These are phyloP conservation scores for Capsella bursapastoris DNA, from an alignment of 345 rosid species.

Conservation along the genomic window DNA sequence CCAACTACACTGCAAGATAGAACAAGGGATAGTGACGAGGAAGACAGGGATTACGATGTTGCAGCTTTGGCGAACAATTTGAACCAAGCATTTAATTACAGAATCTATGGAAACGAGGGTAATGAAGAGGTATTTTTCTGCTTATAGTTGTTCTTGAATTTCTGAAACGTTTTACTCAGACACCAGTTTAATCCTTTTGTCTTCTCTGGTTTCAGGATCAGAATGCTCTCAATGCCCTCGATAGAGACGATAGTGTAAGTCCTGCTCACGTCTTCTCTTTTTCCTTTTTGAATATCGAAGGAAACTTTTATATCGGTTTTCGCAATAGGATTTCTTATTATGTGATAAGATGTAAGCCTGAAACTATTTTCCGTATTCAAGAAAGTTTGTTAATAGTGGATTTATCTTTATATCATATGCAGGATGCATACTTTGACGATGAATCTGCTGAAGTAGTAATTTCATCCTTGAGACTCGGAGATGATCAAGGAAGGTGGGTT, in stretches of 20 bases:
- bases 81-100: conserved; percentile 89
- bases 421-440: conserved; percentile 95
- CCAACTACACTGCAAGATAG: conserved; percentile 94
- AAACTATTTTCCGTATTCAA: conserved; percentile 3
- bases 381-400: conserved; percentile 11
- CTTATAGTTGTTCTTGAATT: not conserved
- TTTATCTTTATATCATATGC: conserved; percentile 35
- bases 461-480: conserved; percentile 94
- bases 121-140: conserved; percentile 68
- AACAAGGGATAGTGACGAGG: conserved; percentile 91
- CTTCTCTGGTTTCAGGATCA: conserved; percentile 59
- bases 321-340: conserved; percentile 14
- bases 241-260: conserved; percentile 81
- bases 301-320: not conserved
- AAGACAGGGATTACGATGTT: conserved; percentile 92
- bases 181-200: conserved; percentile 4
- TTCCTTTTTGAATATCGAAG: conserved; percentile 10
- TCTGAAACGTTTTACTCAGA: conserved; percentile 8
- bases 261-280: not conserved
- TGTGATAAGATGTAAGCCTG: not conserved
- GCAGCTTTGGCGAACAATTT: conserved; percentile 92
- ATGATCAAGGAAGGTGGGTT: conserved; percentile 89
- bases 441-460: conserved; percentile 94
- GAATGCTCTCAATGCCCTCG: conserved; percentile 65
- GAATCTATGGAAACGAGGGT: conserved; percentile 83